Percentiles rank a stretch among this genome's conserved stretches.
Evolutionary conservation across 176 grass and related monocot species (phyloP).

Genomic region (Hordeum marinum): DNA sequence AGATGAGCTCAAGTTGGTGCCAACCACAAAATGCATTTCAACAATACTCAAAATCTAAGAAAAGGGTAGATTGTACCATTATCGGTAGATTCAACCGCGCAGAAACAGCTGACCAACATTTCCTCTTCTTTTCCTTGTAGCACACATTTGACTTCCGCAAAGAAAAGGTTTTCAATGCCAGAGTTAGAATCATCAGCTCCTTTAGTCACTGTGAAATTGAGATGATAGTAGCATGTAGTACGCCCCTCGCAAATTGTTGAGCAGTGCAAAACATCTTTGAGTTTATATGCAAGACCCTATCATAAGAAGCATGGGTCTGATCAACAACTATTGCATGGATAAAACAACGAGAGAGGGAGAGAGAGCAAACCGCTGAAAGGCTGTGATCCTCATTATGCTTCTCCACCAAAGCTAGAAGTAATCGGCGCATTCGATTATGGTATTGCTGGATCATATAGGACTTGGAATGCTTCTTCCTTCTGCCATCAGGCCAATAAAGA

Average conservation of each 20-base stretch:
- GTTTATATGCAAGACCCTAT: not conserved
- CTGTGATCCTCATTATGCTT: not conserved
- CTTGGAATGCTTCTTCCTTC: not conserved
- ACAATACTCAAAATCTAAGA: not conserved
- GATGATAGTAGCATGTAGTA: not conserved
- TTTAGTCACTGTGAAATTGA: constrained; percentile 28
- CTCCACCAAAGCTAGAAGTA: not conserved
- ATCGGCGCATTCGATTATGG: not conserved
- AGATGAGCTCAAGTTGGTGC: not conserved
- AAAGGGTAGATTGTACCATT: not conserved
- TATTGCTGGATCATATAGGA: not conserved
- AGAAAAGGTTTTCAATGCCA: not conserved
- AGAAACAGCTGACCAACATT: not conserved
- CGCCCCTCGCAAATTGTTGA: not conserved
- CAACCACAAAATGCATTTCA: not conserved
- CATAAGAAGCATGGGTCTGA: not conserved
- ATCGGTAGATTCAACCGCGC: not conserved
- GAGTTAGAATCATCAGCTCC: not conserved
- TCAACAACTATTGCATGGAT: not conserved
- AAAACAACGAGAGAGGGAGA: not conserved
- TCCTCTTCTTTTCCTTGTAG: not conserved
- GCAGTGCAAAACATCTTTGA: constrained; percentile 9
- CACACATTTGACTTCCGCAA: constrained; percentile 10
- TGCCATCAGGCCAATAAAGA: not conserved
- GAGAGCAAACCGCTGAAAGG: not conserved